Conservation (phyloP, 2,329 filamentous ascomycete genomes). For the Fusarium napiforme region DNA sequence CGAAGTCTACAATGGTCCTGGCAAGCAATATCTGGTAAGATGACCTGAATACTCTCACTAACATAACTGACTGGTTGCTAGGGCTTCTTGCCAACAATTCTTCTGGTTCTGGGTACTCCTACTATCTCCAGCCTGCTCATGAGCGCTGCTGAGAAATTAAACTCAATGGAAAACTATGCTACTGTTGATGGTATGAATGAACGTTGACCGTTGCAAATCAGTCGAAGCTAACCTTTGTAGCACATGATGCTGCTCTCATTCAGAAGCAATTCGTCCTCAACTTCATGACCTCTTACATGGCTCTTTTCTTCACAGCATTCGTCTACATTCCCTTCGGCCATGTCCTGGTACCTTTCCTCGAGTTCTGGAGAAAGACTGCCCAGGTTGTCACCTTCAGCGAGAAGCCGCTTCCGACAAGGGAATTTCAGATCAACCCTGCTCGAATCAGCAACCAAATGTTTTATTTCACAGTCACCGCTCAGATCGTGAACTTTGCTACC, state of each 20-base stretch:
- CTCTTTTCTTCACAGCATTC: conserved; percentile 91
- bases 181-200: conserved; percentile 71
- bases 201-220: too few relatives aligned
- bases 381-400: conserved; percentile 80
- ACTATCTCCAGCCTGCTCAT: conserved; percentile 81
- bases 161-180: conserved; percentile 90
- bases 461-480: conserved; percentile 94
- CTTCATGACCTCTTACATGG: conserved; percentile 95
- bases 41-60: background rate
- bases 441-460: conserved; percentile 91
- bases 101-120: conserved; percentile 85
- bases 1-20: conserved; percentile 89
- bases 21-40: conserved; percentile 83
- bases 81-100: conserved; percentile 88
- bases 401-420: conserved; percentile 71
- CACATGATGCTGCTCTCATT: conserved; percentile 84
- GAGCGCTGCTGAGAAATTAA: conserved; percentile 79
- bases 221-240: conserved; percentile 50
- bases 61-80: conserved; percentile 49
- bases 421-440: conserved; percentile 84
- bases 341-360: conserved; percentile 84
- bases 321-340: conserved; percentile 93
- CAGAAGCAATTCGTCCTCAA: conserved; percentile 96
- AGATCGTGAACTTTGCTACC: conserved; percentile 86
- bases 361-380: conserved; percentile 81